phyloP scores from a whole-genome alignment of 2,329 filamentous ascomycete genomes.

The Ophiostoma angusticollis region DNA sequence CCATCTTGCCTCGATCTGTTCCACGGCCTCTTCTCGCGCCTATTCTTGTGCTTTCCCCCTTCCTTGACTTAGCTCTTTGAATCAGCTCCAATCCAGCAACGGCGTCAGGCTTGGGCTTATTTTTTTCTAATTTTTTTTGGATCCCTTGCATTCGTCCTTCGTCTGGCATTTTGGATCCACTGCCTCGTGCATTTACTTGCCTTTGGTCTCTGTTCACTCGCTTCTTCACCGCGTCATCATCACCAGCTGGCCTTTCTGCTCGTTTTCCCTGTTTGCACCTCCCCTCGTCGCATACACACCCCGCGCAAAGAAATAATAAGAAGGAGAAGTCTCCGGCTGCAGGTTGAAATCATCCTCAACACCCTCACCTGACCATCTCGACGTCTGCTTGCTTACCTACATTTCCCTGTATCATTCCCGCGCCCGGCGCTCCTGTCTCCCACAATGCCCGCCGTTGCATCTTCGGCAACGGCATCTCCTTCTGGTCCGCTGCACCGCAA shows the following conservation, averaged over 20 bases:
- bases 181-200: not conserved
- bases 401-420: not conserved
- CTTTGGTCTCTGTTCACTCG: not conserved
- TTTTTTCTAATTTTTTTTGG: not conserved
- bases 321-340: too few species aligned
- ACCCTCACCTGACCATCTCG: too few species aligned
- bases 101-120: not conserved
- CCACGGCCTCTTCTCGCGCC: not conserved
- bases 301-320: too few species aligned
- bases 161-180: not conserved
- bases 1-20: too few species aligned
- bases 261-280: too few species aligned
- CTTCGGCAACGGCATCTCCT: constrained; percentile 16
- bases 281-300: too few species aligned
- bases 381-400: not conserved
- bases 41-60: not conserved
- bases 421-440: not conserved
- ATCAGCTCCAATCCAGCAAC: not conserved
- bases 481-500: constrained; percentile 22
- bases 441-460: constrained; percentile 22
- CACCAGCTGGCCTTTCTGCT: constrained; percentile 1
- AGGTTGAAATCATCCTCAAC: too few species aligned
- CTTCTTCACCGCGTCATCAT: not conserved
- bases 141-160: constrained; percentile 4
- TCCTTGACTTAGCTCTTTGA: not conserved